Conservation (phyloP, 2,329 filamentous ascomycete genomes). For the Penicillium vulpinum region DNA sequence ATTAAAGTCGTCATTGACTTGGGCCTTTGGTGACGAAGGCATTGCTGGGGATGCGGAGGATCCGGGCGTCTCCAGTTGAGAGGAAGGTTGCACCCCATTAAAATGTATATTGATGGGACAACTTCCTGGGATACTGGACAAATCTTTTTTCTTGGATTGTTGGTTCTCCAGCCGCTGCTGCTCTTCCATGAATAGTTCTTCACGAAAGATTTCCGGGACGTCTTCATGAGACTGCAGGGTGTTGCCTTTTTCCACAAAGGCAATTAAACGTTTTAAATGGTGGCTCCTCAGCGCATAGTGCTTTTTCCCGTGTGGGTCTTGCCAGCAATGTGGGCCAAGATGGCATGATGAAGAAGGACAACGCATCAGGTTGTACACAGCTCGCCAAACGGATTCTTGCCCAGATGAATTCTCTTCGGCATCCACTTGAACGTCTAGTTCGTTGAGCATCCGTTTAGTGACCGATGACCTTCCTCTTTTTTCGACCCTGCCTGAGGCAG, state of each 20-base stretch:
- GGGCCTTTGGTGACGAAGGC: too few species aligned
- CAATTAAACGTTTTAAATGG: conserved; percentile 9
- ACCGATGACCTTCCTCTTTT: conserved; percentile 17
- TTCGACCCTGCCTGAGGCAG: conserved; percentile 1
- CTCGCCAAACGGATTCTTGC: conserved; percentile 12
- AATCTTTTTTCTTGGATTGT: not conserved
- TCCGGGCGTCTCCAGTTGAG: too few species aligned
- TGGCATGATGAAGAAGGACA: conserved; percentile 10
- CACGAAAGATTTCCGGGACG: conserved; percentile 7
- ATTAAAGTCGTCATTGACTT: too few species aligned
- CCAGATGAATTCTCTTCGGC: conserved; percentile 11
- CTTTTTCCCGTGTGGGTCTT: conserved; percentile 18
- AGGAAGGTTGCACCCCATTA: too few species aligned
- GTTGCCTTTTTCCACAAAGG: conserved; percentile 5
- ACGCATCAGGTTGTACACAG: conserved; percentile 16
- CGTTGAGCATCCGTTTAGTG: conserved; percentile 12
- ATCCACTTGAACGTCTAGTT: conserved; percentile 4
- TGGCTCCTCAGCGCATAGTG: conserved; percentile 13
- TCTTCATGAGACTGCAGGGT: conserved; percentile 9
- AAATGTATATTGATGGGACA: not conserved
- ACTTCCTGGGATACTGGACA: too few species aligned
- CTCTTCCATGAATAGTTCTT: conserved; percentile 17
- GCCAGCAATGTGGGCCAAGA: conserved; percentile 17
- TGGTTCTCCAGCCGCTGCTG: conserved; percentile 7
- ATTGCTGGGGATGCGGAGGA: too few species aligned